A percentile compares a stretch with the other conserved stretches of the same genome.
These are phyloP conservation scores for Aspergillus carlsbadensis DNA, from an alignment of 495 filamentous ascomycete species.

Conservation along the genomic window DNA sequence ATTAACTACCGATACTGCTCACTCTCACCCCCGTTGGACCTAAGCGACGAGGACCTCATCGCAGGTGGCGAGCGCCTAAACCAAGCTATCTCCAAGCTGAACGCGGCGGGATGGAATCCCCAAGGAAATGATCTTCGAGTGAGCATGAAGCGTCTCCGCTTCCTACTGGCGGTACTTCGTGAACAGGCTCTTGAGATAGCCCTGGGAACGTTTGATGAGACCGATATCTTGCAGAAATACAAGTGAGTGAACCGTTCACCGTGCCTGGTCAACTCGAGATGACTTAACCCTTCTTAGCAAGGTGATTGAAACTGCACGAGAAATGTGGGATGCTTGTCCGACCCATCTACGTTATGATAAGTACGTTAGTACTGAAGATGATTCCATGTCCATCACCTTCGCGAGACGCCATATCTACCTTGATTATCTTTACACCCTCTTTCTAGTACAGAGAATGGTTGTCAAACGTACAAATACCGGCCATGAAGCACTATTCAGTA, in stretches of 20 bases:
- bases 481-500: constrained; percentile 49
- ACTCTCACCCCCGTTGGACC: constrained; percentile 55
- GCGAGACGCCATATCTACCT: constrained; percentile 42
- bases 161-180: constrained; percentile 45
- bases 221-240: constrained; percentile 44
- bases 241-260: constrained; percentile 33
- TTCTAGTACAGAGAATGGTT: constrained; percentile 57
- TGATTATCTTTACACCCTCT: constrained; percentile 56
- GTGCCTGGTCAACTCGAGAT: background rate
- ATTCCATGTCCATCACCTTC: constrained; percentile 24
- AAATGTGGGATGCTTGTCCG: constrained; percentile 34
- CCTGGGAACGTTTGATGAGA: constrained; percentile 40
- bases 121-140: constrained; percentile 35
- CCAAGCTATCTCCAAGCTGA: constrained; percentile 42
- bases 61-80: constrained; percentile 44
- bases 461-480: constrained; percentile 51
- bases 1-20: constrained; percentile 55
- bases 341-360: constrained; percentile 36
- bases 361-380: constrained; percentile 27
- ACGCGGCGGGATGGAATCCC: constrained; percentile 55
- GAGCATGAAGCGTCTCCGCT: constrained; percentile 48
- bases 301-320: constrained; percentile 33
- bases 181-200: constrained; percentile 63
- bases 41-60: constrained; percentile 53
- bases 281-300: constrained; percentile 20